Conservation (phyloP, 139 green algal species). For the Zygnema circumcarinatum region DNA sequence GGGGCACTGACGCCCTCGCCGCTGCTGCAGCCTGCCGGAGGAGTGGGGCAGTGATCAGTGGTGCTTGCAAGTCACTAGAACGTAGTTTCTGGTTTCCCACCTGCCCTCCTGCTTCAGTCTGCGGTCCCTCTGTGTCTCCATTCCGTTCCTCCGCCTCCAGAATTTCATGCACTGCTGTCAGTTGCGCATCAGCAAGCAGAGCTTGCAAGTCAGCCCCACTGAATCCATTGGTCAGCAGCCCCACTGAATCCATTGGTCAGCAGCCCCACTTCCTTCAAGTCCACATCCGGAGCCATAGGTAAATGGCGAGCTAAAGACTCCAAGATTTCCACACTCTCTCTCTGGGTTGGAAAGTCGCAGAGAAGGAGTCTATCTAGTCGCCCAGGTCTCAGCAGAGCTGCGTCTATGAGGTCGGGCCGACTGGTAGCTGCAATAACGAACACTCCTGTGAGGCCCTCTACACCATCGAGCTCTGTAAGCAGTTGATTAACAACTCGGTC, state of each 20-base stretch:
- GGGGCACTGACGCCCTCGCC: constrained; percentile 33
- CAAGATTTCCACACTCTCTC: constrained; percentile 60
- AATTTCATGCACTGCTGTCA: constrained; percentile 52
- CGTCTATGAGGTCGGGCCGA: constrained; percentile 65
- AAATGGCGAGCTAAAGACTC: constrained; percentile 26
- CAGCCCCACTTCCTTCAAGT: constrained; percentile 41
- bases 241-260: constrained; percentile 59
- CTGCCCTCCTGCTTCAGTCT: neutral
- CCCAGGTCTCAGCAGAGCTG: constrained; percentile 61
- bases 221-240: constrained; percentile 46
- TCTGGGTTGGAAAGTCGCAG: constrained; percentile 56
- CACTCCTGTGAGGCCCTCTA: constrained; percentile 88
- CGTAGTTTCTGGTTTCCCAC: neutral
- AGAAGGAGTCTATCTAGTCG: constrained; percentile 61
- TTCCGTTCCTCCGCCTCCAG: constrained; percentile 37
- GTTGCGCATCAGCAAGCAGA: constrained; percentile 62
- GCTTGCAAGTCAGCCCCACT: constrained; percentile 63
- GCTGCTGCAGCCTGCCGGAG: neutral
- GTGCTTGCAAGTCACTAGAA: neutral
- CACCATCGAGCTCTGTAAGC: constrained; percentile 96
- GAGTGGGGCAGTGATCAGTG: constrained; percentile 17
- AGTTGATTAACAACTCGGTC: constrained; percentile 97
- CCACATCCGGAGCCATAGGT: constrained; percentile 60
- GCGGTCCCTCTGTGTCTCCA: neutral
- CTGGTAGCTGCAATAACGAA: constrained; percentile 89